Conservation (phyloP, 352 stramenopile species). For the Phytopythium kandeliae region DNA sequence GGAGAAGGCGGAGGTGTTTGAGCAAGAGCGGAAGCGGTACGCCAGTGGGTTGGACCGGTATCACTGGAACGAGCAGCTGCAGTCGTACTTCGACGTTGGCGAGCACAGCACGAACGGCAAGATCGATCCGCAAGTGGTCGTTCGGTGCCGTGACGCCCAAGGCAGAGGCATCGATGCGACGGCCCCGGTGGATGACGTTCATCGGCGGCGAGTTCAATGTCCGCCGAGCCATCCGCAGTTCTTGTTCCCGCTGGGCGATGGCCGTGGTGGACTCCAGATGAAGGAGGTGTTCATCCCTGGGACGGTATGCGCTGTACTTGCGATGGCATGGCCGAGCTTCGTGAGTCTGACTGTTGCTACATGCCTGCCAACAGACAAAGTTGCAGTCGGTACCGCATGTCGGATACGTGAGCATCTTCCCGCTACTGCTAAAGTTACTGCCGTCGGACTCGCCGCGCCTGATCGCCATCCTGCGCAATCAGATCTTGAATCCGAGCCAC, state of each 20-base stretch:
- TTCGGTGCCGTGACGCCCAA: constrained; percentile 58
- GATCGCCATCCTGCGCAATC: constrained; percentile 32
- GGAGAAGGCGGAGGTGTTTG: constrained; percentile 19
- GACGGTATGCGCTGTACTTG: constrained; percentile 16
- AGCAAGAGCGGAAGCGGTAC: constrained; percentile 30
- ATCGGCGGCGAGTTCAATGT: constrained; percentile 33
- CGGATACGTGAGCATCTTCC: constrained; percentile 88
- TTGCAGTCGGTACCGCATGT: constrained; percentile 76
- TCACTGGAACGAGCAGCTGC: constrained; percentile 63
- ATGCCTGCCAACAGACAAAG: constrained; percentile 18
- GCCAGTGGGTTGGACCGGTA: constrained; percentile 38
- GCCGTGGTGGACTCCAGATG: constrained; percentile 63
- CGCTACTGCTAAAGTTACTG: constrained; percentile 71
- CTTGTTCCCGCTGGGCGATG: constrained; percentile 78
- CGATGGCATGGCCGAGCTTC: too few species aligned
- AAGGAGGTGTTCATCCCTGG: constrained; percentile 64
- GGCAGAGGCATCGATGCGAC: constrained; percentile 40
- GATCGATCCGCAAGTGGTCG: constrained; percentile 58
- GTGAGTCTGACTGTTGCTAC: too few species aligned
- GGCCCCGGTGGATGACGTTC: constrained; percentile 24
- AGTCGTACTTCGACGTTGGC: constrained; percentile 79
- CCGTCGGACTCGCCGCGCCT: constrained; percentile 63
- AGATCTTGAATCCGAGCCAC: constrained; percentile 56
- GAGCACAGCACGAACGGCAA: constrained; percentile 69
- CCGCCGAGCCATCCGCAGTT: constrained; percentile 55